phyloP scores from a whole-genome alignment of 768 basidiomycete species.

The Pleurotus djamor region DNA sequence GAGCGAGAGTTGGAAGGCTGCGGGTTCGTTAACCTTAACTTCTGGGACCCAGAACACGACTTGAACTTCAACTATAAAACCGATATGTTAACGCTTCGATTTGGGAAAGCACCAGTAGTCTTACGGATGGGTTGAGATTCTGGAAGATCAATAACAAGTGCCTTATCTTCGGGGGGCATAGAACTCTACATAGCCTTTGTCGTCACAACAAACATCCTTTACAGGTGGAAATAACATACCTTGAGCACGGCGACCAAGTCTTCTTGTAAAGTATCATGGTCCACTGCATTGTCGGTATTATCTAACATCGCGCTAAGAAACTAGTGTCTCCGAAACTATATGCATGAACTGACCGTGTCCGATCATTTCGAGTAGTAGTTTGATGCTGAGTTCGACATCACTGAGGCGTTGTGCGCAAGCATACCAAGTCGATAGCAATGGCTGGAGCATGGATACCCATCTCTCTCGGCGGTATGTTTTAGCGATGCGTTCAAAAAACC shows the following conservation, averaged over 20 bases:
- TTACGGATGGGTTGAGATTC: constrained; percentile 65
- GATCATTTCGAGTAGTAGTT: constrained; percentile 81
- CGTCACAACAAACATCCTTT: no score
- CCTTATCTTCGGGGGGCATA: constrained; percentile 57
- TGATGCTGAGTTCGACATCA: constrained; percentile 74
- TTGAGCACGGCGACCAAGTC: constrained; percentile 73
- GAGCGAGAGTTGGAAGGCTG: constrained; percentile 76
- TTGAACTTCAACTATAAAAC: constrained; percentile 53
- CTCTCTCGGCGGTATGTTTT: constrained; percentile 84
- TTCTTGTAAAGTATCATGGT: constrained; percentile 53
- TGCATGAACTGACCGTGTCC: constrained; percentile 54
- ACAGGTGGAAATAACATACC: constrained; percentile 34
- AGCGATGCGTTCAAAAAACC: constrained; percentile 92
- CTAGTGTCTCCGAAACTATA: no score
- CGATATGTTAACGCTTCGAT: constrained; percentile 9
- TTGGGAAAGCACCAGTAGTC: constrained; percentile 18
- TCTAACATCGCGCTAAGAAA: no score
- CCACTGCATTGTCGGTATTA: constrained; percentile 39
- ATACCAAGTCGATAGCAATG: constrained; percentile 80
- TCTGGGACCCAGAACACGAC: constrained; percentile 72
- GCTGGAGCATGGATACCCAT: constrained; percentile 74
- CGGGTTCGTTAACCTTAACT: constrained; percentile 55
- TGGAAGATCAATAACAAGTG: constrained; percentile 59
- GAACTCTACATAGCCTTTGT: constrained; percentile 51
- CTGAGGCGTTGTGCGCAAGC: constrained; percentile 77